These are phyloP conservation scores for Monosporascus sp. DNA, from an alignment of 2,329 filamentous ascomycete species.

Conservation along the genomic window DNA sequence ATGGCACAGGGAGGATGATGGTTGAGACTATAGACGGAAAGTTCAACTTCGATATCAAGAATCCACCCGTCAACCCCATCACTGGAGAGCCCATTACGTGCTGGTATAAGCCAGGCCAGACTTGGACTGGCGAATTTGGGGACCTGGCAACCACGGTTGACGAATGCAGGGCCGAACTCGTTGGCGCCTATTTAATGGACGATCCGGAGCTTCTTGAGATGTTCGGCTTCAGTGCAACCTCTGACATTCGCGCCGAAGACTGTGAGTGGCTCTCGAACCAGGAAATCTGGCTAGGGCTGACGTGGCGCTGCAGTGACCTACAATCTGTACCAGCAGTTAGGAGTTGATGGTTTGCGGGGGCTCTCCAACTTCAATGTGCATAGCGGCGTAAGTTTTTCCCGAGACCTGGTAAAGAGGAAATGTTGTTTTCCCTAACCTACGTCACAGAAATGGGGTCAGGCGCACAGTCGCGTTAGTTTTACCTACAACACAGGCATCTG, in stretches of 20 bases:
- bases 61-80: constrained; percentile 52
- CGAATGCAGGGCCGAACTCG: constrained; percentile 43
- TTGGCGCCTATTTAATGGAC: constrained; percentile 39
- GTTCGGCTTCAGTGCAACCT: constrained; percentile 33
- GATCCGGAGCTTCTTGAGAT: constrained; percentile 36
- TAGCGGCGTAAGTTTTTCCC: constrained; percentile 20
- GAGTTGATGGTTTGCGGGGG: constrained; percentile 34
- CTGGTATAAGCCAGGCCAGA: constrained; percentile 60
- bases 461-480: constrained; percentile 30
- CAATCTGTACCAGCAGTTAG: constrained; percentile 36
- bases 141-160: constrained; percentile 56
- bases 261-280: constrained; percentile 20
- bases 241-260: constrained; percentile 33
- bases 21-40: constrained; percentile 45
- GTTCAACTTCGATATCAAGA: constrained; percentile 57
- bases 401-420: not conserved
- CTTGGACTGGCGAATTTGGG: constrained; percentile 57
- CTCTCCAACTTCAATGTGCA: constrained; percentile 33
- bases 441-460: constrained; percentile 38
- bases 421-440: constrained; percentile 2
- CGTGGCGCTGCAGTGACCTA: constrained; percentile 26
- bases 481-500: not conserved
- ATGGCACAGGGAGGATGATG: constrained; percentile 59
- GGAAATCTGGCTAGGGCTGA: constrained; percentile 4
- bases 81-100: constrained; percentile 46